phyloP scores from a whole-genome alignment of 352 stramenopile genomes.

The Phytophthora chlamydospora region DNA sequence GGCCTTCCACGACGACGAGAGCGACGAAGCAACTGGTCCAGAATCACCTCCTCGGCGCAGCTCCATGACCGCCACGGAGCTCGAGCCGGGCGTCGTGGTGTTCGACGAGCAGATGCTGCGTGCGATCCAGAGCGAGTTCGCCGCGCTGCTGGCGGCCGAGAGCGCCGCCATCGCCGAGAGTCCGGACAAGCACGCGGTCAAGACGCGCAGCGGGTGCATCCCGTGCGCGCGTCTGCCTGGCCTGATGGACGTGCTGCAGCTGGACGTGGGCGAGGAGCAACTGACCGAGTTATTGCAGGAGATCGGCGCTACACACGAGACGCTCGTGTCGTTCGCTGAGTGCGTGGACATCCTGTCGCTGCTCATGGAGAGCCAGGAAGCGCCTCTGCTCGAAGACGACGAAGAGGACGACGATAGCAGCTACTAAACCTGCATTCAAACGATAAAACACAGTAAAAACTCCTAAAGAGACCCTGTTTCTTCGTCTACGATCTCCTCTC shows the following conservation, averaged over 20 bases:
- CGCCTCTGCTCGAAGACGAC: constrained; percentile 35
- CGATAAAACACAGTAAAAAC: background rate
- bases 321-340: constrained; percentile 82
- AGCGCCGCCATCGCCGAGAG: constrained; percentile 22
- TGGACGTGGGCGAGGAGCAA: constrained; percentile 46
- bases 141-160: constrained; percentile 38
- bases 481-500: constrained; percentile 5
- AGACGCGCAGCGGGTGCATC: constrained; percentile 50
- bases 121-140: constrained; percentile 63
- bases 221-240: constrained; percentile 49
- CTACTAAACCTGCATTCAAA: constrained; percentile 2
- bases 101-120: constrained; percentile 69
- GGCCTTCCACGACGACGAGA: constrained; percentile 38
- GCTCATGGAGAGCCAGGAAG: constrained; percentile 59
- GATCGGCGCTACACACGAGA: constrained; percentile 69
- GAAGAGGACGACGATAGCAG: constrained; percentile 29
- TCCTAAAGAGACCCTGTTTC: constrained; percentile 11
- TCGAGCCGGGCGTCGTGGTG: constrained; percentile 43
- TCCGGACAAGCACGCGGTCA: constrained; percentile 15
- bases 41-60: constrained; percentile 5
- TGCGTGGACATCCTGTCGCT: constrained; percentile 88
- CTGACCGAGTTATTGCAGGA: constrained; percentile 69
- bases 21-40: constrained; percentile 15
- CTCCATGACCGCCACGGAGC: constrained; percentile 16
- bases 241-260: constrained; percentile 51